Conservation (phyloP, 306 rosid species). For the Vachellia collinsii region DNA sequence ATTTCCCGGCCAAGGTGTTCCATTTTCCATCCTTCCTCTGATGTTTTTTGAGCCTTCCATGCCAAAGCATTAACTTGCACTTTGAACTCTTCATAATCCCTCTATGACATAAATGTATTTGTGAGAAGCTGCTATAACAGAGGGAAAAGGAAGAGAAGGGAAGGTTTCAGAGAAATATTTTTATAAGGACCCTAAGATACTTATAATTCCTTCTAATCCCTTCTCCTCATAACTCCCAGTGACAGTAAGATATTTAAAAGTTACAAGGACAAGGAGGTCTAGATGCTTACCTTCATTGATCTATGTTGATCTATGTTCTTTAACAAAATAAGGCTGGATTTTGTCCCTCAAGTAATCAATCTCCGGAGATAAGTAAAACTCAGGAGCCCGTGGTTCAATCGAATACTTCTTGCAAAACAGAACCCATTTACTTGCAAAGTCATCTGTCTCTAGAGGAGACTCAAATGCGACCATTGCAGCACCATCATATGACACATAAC, state of each 20-base stretch:
- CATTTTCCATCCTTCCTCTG: slow-evolving; percentile 97
- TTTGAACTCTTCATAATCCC: slow-evolving; percentile 94
- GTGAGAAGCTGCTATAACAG: slow-evolving; percentile 9
- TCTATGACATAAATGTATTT: slow-evolving; percentile 44
- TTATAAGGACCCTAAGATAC: not conserved
- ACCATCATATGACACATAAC: slow-evolving; percentile 98
- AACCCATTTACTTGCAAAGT: too few species aligned
- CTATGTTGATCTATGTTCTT: too few species aligned
- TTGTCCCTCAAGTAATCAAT: too few species aligned
- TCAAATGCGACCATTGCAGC: slow-evolving; percentile 97
- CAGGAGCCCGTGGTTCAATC: too few species aligned
- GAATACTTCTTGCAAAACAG: too few species aligned
- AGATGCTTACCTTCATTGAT: slow-evolving; percentile 61
- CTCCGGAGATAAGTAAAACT: too few species aligned
- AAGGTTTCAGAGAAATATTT: not conserved
- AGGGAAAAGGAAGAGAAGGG: slow-evolving; percentile 2
- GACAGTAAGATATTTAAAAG: slow-evolving; percentile 7
- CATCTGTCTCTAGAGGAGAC: slow-evolving; percentile 43
- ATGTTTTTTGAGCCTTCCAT: slow-evolving; percentile 91
- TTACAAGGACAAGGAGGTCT: slow-evolving; percentile 29
- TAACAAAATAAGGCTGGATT: too few species aligned
- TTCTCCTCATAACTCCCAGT: too few species aligned
- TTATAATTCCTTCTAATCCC: not conserved
- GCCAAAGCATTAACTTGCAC: slow-evolving; percentile 91
- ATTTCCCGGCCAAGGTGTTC: slow-evolving; percentile 99